phyloP scores from a whole-genome alignment of 1,139 yeast species.

The Kodamaea suecica region DNA sequence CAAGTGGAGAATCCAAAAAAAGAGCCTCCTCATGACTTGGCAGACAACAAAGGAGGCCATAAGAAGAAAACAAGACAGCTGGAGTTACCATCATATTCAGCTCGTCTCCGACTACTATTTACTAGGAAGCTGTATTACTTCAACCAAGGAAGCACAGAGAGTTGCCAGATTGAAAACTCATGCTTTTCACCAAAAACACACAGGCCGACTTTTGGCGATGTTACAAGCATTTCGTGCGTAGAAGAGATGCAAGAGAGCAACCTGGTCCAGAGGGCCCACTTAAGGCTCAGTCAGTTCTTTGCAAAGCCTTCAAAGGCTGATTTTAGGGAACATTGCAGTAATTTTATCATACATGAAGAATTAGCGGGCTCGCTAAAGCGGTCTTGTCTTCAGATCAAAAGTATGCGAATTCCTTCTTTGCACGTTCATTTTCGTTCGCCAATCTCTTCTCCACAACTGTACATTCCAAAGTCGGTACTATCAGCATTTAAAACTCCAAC shows the following conservation, averaged over 20 bases:
- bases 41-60: too few species aligned
- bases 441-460: not conserved
- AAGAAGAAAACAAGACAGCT: too few species aligned
- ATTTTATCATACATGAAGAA: too few species aligned
- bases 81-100: too few species aligned
- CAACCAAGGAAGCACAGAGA: constrained; percentile 3
- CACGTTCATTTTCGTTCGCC: constrained; percentile 7
- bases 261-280: constrained; percentile 2
- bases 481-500: too few species aligned
- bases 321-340: too few species aligned
- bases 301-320: not conserved
- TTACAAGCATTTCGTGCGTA: constrained; percentile 20
- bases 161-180: constrained; percentile 17
- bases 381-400: not conserved
- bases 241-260: too few species aligned
- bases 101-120: not conserved
- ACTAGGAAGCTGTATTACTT: not conserved
- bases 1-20: not conserved
- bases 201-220: constrained; percentile 20
- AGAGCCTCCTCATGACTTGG: too few species aligned
- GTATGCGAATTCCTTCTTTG: constrained; percentile 1
- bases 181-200: constrained; percentile 30
- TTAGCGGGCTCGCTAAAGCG: too few species aligned
- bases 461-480: not conserved
- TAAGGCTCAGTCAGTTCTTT: constrained; percentile 3